Evolutionary conservation across 192 early-diverging fungal genomes (phyloP), one percentile per base, ranked within the genome.

Genomic region (Kappamyces sp.): DNA sequence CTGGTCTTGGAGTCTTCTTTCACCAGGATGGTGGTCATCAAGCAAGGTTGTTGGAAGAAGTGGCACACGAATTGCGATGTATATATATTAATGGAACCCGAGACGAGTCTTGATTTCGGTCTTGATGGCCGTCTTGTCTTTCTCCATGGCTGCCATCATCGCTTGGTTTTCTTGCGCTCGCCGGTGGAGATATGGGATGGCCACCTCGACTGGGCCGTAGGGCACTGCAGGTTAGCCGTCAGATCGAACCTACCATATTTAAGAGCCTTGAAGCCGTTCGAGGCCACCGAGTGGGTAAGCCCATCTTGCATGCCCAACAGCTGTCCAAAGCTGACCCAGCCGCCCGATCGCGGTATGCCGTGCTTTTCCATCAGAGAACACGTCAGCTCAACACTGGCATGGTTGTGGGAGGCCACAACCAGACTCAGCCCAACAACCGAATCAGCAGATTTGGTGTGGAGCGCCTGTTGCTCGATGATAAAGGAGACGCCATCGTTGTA

Each of bases 271-370:
- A 87, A 89, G 7, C 85, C 90, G 47, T 80, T 65, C 43, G 77
- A 68, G 36, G 86, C 92, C 48, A 98, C 77, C 0, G 82, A 84
- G 66, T 87, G 90, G 40, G 90, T 89, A 34, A 87, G 84, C 15
- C 82, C 82, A 69, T 98, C 95, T 68, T 90, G 85, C 95, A 98
- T 98, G 49, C 90, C 83, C 83, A 90, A 84, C 49, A 98, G 74
- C 78, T 98, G 95, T 31, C 89, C 95, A 70, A 98, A 95, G 68
- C 84, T 82, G 32, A 98, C 87, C 5, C 82, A 59, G 58, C 83
- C 84, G 34, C 70, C 66, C 40, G 69, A 40, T 4, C 78, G 63
- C 46, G 79, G 64, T 31, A 94, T 69, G 5, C 67, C 67, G 36
- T 79, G 65, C 37, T 65, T 52, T 46, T 82, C 78, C 83, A 96